Conservation (phyloP, 305 asterid species). For the Fraxinus albicans region DNA sequence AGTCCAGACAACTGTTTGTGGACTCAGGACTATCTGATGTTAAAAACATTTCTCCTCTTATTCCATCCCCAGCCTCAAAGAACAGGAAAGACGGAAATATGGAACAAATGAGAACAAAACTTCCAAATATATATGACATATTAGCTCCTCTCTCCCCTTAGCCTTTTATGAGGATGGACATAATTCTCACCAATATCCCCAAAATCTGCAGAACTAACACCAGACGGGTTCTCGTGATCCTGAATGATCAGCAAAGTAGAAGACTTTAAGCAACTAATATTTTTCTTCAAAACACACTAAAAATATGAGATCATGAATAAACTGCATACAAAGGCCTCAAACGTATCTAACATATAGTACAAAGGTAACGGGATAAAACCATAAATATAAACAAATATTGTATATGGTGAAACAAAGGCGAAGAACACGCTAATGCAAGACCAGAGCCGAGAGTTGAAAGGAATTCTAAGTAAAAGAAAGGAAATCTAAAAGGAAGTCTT, state of each 20-base stretch:
- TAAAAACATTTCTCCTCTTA: background rate
- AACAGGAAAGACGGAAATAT: background rate
- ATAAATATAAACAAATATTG: background rate
- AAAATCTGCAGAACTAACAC: conserved; percentile 25
- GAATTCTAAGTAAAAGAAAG: background rate
- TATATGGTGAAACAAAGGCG: background rate
- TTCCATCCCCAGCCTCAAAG: conserved; percentile 2
- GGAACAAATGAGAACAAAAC: conserved; percentile 5
- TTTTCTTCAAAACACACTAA: background rate
- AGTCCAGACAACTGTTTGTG: background rate
- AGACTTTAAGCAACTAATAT: conserved; percentile 6
- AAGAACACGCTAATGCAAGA: background rate
- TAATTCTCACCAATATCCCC: conserved; percentile 25
- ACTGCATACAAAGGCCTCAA: background rate
- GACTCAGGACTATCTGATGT: background rate
- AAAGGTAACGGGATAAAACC: background rate
- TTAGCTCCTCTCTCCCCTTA: conserved; percentile 44
- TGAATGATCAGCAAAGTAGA: conserved; percentile 23
- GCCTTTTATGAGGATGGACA: conserved; percentile 51
- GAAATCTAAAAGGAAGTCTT: background rate
- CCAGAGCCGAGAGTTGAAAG: background rate
- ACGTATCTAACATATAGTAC: background rate
- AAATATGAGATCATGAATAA: background rate
- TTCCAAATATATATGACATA: background rate
- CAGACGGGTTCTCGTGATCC: conserved; percentile 31